Percentiles rank a stretch among this genome's conserved stretches.
Conservation (phyloP, 2,329 filamentous ascomycete genomes). For the Sphaerostilbella broomeana region DNA sequence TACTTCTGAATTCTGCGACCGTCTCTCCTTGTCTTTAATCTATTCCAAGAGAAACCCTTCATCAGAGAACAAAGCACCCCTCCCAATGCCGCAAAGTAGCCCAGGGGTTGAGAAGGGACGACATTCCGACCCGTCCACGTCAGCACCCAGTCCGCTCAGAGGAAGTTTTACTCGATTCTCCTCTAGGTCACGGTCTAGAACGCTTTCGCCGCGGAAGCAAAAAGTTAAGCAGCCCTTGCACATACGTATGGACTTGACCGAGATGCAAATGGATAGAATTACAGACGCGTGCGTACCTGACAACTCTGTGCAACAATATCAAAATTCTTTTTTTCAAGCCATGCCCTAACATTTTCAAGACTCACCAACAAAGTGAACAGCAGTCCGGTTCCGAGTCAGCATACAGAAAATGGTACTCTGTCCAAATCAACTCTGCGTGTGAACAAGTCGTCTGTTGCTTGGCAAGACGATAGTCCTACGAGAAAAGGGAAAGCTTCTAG, state of each 20-base stretch:
- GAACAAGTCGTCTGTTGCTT: slow-evolving; percentile 8
- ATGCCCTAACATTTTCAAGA: slow-evolving; percentile 19
- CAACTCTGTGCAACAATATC: neutral
- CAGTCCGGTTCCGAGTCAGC: slow-evolving; percentile 20
- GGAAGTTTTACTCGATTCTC: slow-evolving; percentile 34
- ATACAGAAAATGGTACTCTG: slow-evolving; percentile 15
- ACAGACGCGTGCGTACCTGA: slow-evolving; percentile 35
- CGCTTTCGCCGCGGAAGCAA: slow-evolving; percentile 30
- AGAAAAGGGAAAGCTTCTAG: slow-evolving; percentile 13
- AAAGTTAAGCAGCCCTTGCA: slow-evolving; percentile 34
- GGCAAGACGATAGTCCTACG: slow-evolving; percentile 1
- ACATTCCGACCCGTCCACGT: slow-evolving; percentile 21
- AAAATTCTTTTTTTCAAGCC: neutral
- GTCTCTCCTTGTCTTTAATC: too few relatives aligned
- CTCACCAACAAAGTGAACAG: slow-evolving; percentile 28
- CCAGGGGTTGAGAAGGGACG: slow-evolving; percentile 16
- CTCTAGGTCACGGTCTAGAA: slow-evolving; percentile 23
- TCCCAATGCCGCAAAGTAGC: slow-evolving; percentile 4
- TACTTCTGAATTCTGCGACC: too few relatives aligned
- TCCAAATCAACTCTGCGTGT: slow-evolving; percentile 18
- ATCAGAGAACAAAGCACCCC: too few relatives aligned
- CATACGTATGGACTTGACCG: slow-evolving; percentile 43
- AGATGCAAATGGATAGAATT: slow-evolving; percentile 42
- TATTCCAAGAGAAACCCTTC: too few relatives aligned
- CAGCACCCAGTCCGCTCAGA: slow-evolving; percentile 25